Base-by-base conservation (phyloP, 1,139 yeast genomes). In the Pichia sp. region DNA sequence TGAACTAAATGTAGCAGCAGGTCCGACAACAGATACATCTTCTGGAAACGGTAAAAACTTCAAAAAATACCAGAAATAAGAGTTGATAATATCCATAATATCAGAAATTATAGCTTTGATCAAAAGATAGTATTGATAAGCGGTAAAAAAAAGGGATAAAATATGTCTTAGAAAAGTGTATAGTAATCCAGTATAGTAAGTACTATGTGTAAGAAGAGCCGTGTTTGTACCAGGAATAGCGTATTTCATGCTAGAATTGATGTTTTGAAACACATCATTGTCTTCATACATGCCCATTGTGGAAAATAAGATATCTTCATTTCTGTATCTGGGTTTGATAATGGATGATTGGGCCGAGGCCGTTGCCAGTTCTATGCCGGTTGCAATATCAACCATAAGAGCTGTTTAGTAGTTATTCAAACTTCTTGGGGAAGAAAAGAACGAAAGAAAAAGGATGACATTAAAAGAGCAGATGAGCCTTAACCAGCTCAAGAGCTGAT, bases 301-400 rank as follows among this genome's bases (percentile, higher is more conserved):
- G 16, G 53, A 44, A 40, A 49, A 57, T n/a, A 40, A 31, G 7
- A 48, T 15, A 37, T 56, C 60, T 4, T 50, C 45, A 16, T 47
- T 47, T 15, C 41, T 40, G 24, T 50, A 46, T 11, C 44, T 31
- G 13, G 60, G 59, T 35, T 54, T 49, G 11, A 56, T 45, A 20
- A 55, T 53, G 9, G 57, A 54, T 0, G 59, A 54, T 24, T 49
- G 56, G 11, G 47, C 31, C 4, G 57, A 51, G 9, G 27, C 24
- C 3, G 37, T 30, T 2, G 50, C 35, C 2, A 45, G 41, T 3
- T 35, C 35, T 7, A 37, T 29, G 9, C 22, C 38, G 10, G 40
- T 10, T 19, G 39, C 23, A 16, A 37, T 4, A 3, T 37, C 29
- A 9, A 21, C 28, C 42, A 43, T 39, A 25, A 25, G n/a, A 25